Percentiles rank a stretch among this genome's conserved stretches.
phyloP scores from a whole-genome alignment of 2,329 filamentous ascomycete species.

The Polytolypa hystricis region DNA sequence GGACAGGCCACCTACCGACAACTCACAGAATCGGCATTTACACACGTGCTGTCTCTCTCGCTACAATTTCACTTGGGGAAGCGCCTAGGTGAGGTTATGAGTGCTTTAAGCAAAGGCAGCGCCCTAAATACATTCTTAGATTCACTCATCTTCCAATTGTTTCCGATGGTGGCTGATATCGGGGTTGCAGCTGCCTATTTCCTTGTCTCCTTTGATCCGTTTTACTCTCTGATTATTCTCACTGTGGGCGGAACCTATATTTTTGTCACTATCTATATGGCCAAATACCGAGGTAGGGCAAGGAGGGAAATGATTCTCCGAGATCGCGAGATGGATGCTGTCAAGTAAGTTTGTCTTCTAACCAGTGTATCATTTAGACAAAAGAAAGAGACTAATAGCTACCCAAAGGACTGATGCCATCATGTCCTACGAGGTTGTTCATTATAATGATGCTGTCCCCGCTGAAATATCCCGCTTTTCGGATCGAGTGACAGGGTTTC shows the following conservation, averaged over 20 bases:
- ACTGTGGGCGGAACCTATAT: slow-evolving; percentile 93
- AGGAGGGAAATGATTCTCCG: slow-evolving; percentile 90
- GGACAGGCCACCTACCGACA: slow-evolving; percentile 94
- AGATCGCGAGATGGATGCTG: slow-evolving; percentile 86
- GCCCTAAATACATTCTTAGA: slow-evolving; percentile 95
- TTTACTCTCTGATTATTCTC: slow-evolving; percentile 81
- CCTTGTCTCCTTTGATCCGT: slow-evolving; percentile 65
- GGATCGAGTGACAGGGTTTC: slow-evolving; percentile 58
- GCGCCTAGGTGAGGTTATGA: slow-evolving; percentile 89
- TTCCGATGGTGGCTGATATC: slow-evolving; percentile 89
- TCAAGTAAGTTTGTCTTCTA: slow-evolving; percentile 53
- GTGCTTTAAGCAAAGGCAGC: slow-evolving; percentile 88
- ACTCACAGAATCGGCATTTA: slow-evolving; percentile 87
- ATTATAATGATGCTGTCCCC: slow-evolving; percentile 76
- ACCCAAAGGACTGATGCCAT: slow-evolving; percentile 72
- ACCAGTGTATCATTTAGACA: background rate
- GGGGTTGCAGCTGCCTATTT: slow-evolving; percentile 76
- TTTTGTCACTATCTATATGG: slow-evolving; percentile 92
- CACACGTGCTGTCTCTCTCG: slow-evolving; percentile 90
- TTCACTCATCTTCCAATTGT: slow-evolving; percentile 88
- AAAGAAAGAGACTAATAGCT: slow-evolving; percentile 4
- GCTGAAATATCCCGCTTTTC: slow-evolving; percentile 69
- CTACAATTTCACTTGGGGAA: slow-evolving; percentile 95
- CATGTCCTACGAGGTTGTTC: slow-evolving; percentile 93
- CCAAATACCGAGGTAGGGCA: slow-evolving; percentile 81